phyloP scores from a whole-genome alignment of 1,284 basidiomycete genomes.

The Puccinia hordei region DNA sequence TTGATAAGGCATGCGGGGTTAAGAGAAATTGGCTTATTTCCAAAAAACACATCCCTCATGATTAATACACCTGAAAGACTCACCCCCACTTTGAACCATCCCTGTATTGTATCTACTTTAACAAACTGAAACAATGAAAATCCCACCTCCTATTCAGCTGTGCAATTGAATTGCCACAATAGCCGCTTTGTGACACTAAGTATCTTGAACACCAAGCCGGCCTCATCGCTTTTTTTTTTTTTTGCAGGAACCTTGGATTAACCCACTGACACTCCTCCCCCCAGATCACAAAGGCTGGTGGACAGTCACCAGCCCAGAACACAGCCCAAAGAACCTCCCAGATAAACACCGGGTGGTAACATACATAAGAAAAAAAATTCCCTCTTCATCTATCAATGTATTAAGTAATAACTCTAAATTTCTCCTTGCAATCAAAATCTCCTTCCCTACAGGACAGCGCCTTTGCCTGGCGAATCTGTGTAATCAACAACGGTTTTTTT shows the following conservation, averaged over 20 bases:
- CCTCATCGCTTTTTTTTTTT: background rate
- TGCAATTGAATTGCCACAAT: constrained; percentile 16
- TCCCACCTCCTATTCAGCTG: background rate
- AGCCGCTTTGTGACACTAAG: constrained; percentile 1
- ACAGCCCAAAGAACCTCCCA: background rate
- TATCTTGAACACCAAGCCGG: background rate
- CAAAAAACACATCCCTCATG: background rate
- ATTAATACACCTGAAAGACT: background rate
- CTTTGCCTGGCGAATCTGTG: background rate
- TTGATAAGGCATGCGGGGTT: background rate
- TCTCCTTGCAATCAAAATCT: background rate
- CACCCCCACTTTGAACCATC: background rate
- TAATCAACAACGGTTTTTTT: background rate
- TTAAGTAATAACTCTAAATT: background rate
- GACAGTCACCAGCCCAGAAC: background rate
- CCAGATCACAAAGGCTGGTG: background rate
- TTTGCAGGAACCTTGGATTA: constrained; percentile 8
- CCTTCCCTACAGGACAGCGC: background rate
- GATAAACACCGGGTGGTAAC: background rate
- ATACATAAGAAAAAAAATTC: background rate
- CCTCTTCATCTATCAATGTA: background rate
- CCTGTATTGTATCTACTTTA: background rate
- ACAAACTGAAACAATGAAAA: background rate
- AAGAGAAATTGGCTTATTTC: background rate
- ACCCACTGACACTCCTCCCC: background rate